Evolutionary conservation across 441 rosid genomes (phyloP).

Genomic region (Erodium moschatum): DNA sequence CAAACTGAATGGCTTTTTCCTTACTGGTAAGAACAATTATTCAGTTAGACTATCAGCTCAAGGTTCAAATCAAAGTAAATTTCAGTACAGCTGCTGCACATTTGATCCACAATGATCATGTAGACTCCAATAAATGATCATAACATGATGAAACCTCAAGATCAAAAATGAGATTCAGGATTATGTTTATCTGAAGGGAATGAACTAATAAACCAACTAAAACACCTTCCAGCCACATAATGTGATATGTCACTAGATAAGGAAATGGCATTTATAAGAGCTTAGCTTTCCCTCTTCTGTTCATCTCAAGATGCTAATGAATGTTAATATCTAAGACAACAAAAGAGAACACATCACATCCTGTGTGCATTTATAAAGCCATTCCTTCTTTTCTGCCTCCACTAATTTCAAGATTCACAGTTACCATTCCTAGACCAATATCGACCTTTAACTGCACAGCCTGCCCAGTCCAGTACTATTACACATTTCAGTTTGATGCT

Average conservation of each 20-base stretch:
- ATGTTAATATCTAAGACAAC: not conserved
- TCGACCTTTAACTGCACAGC: no score
- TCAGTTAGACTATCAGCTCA: not conserved
- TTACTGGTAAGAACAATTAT: constrained; percentile 2
- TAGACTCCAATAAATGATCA: no score
- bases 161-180: no score
- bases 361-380: not conserved
- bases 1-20: not conserved
- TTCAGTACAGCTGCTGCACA: not conserved
- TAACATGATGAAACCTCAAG: no score
- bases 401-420: not conserved
- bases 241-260: not conserved
- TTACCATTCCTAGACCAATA: not conserved
- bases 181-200: no score
- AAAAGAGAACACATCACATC: no score
- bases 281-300: not conserved
- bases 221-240: no score
- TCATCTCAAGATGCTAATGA: constrained; percentile 12
- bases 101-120: not conserved
- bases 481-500: no score
- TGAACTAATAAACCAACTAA: no score
- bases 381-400: not conserved
- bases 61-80: not conserved
- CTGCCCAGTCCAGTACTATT: no score
- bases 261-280: not conserved